phyloP scores from a whole-genome alignment of 148 eudicot species.

The Rhododendron simsii region DNA sequence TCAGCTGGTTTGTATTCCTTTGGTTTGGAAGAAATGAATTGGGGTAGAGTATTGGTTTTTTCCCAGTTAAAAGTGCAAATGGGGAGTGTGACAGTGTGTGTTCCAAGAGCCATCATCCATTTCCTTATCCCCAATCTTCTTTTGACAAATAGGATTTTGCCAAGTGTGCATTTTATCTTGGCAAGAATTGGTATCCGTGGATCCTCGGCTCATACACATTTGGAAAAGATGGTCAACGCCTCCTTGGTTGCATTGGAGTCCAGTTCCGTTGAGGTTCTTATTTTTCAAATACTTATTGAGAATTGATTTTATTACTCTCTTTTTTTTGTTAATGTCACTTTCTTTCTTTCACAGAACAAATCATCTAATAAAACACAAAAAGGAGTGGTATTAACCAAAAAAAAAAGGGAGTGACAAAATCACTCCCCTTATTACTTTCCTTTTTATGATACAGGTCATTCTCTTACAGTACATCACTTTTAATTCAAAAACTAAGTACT shows the following conservation, averaged over 20 bases:
- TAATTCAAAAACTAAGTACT: too few relatives aligned
- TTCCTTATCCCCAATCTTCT: conserved; percentile 41
- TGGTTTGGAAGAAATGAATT: not conserved
- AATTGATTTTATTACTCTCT: too few relatives aligned
- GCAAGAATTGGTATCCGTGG: not conserved
- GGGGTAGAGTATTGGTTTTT: not conserved
- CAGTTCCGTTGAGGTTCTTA: too few relatives aligned
- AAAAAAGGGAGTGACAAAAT: too few relatives aligned
- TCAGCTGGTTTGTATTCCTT: not conserved
- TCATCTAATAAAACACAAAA: too few relatives aligned
- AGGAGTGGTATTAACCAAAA: too few relatives aligned
- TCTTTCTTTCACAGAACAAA: too few relatives aligned
- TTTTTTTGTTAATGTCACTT: too few relatives aligned
- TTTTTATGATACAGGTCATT: too few relatives aligned
- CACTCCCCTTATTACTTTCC: too few relatives aligned
- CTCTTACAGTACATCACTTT: too few relatives aligned
- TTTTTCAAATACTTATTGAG: too few relatives aligned
- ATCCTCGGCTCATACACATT: not conserved
- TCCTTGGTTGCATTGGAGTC: not conserved
- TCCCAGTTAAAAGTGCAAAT: not conserved
- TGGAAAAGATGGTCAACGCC: not conserved
- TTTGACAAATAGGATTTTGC: conserved; percentile 34
- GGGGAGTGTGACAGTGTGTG: not conserved
- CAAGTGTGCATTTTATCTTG: conserved; percentile 39
- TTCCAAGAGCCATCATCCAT: conserved; percentile 31